These are phyloP conservation scores for Plectosphaerella cucumerina DNA, from an alignment of 2,329 filamentous ascomycete species.

Conservation along the genomic window DNA sequence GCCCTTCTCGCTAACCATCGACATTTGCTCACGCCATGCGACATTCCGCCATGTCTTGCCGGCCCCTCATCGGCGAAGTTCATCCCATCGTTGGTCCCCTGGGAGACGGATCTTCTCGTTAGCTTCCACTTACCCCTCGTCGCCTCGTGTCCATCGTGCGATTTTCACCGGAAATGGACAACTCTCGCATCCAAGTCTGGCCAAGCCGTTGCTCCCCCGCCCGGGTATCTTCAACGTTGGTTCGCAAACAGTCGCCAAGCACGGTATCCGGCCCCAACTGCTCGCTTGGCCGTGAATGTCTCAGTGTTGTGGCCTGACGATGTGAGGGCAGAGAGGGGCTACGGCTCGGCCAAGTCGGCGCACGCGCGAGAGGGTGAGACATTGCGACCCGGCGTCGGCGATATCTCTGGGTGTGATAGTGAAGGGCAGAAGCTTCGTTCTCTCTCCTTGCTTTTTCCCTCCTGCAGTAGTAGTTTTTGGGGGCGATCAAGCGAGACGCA, in stretches of 20 bases:
- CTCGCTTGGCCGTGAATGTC: background rate
- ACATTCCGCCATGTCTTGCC: background rate
- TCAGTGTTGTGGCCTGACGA: background rate
- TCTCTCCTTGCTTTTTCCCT: constrained; percentile 5
- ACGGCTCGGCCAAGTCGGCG: too few relatives aligned
- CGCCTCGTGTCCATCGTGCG: too few relatives aligned
- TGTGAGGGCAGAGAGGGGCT: background rate
- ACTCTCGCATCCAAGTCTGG: background rate
- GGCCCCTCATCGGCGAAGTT: background rate
- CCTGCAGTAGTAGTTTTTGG: background rate
- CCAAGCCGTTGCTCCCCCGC: background rate
- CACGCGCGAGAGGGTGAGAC: background rate
- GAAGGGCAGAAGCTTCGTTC: background rate
- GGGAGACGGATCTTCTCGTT: background rate
- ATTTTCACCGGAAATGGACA: too few relatives aligned
- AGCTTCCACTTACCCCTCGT: background rate
- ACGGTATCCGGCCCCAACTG: background rate
- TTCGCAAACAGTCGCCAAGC: background rate
- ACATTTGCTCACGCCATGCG: background rate
- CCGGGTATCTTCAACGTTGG: background rate
- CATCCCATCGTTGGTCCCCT: background rate
- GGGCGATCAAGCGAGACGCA: too few relatives aligned
- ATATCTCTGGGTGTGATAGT: background rate
- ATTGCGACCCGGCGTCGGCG: background rate
- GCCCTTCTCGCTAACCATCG: too few relatives aligned